Base-by-base conservation (phyloP, 352 stramenopile species). In the Globisporangium sylvaticum region DNA sequence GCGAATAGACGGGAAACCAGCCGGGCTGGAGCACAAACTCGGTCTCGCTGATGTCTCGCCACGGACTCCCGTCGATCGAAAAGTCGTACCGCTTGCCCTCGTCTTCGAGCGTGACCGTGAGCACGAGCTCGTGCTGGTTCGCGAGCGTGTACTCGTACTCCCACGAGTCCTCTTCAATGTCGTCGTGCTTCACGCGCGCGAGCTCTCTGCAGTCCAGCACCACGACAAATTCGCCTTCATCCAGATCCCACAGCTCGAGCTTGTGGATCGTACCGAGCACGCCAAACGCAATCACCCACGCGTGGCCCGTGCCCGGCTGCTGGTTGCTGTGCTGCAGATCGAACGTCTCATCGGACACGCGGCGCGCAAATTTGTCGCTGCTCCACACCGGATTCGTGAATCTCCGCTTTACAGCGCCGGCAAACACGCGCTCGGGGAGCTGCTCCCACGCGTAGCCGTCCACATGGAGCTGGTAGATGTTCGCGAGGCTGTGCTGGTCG, bases 211-310 rank as follows among this genome's bases (percentile, higher is more conserved):
- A 88, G 75, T 94, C 86, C 29, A 94, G 65, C 37, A 92, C 78
- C 18, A 95, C 84, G 10, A 92, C 79, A 68, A 93, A 92, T 70
- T 92, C 86, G 29, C 87, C 87, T 9, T 67, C 72, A 56, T 89
- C 79, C 27, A 91, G 62, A 58, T 95, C 85, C 39, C 83, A 69
- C 6, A 95, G 64, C 62, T 94, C 80, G 25, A 95, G 66, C 61
- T 91, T 89, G 72, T 95, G 86, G 65, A 95, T 69, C 32, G 74
- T 87, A 25, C 85, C 85, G 64, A 85, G 77, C 48, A 89, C 72
- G 2, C 88, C 88, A 65, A 94, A 95, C 42, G 86, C 82, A 68
- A 95, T 92, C n/a, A 84, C 89, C 88, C 88, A 95, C 14, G 80
- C 80, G 8, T 84, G 54, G 58, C 88, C 44, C 64, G 64, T 71